Conservation (phyloP, 2,329 filamentous ascomycete species). For the Fulvia fulva region DNA sequence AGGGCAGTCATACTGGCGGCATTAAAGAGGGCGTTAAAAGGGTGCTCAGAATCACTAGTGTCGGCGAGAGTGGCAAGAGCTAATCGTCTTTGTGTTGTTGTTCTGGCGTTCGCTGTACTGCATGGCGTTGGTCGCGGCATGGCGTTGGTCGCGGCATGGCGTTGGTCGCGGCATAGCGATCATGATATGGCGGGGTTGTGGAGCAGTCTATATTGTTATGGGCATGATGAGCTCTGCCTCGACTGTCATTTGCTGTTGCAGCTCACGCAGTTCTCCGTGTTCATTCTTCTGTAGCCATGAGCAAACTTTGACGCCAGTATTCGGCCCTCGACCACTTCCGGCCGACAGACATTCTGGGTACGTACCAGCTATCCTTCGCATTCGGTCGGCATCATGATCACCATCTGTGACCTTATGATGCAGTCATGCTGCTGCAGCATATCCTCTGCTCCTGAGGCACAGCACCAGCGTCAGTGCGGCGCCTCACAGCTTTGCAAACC, state of each 20-base stretch:
- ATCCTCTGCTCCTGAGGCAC: neutral
- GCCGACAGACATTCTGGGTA: too few relatives aligned
- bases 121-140: neutral
- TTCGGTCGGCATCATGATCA: too few relatives aligned
- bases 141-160: too few relatives aligned
- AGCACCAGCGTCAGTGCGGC: neutral
- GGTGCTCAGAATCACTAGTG: slow-evolving; percentile 35
- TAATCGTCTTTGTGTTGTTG: neutral
- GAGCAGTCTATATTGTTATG: neutral
- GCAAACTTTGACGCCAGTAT: neutral
- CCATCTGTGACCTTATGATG: neutral
- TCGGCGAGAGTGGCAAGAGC: slow-evolving; percentile 2
- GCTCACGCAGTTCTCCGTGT: neutral
- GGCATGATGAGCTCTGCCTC: neutral
- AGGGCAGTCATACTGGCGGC: slow-evolving; percentile 26
- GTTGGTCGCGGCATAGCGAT: neutral
- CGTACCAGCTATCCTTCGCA: too few relatives aligned
- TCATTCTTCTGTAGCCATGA: neutral
- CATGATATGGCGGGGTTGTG: neutral
- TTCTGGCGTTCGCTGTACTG: neutral
- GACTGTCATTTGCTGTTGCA: neutral
- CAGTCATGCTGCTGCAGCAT: neutral
- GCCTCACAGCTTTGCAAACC: neutral
- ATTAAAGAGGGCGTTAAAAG: slow-evolving; percentile 44
- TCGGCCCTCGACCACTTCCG: too few relatives aligned